These are phyloP conservation scores for Suillus fuscotomentosus DNA, from an alignment of 768 basidiomycete genomes.

Conservation along the genomic window DNA sequence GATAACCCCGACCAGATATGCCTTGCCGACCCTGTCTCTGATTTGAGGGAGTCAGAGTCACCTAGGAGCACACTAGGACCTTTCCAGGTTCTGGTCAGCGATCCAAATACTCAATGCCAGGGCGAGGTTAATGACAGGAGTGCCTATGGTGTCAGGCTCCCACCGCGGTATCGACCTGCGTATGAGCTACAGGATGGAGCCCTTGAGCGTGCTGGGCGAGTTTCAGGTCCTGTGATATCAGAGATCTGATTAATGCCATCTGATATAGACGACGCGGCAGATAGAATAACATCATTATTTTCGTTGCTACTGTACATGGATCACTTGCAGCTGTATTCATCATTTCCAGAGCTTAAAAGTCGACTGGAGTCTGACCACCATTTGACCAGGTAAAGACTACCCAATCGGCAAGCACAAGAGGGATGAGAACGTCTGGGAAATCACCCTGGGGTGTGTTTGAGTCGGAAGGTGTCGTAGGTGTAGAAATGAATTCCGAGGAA, in stretches of 20 bases:
- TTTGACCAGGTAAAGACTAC: background rate
- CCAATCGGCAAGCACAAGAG: too few species aligned
- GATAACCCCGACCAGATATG: conserved; percentile 18
- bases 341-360: background rate
- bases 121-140: conserved; percentile 2
- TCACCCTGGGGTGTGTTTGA: too few species aligned
- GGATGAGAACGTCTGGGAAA: background rate
- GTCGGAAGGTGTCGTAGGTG: too few species aligned
- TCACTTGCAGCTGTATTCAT: background rate
- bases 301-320: background rate
- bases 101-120: conserved; percentile 1
- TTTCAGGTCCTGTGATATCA: conserved; percentile 22
- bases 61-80: conserved; percentile 5
- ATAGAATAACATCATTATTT: background rate
- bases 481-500: too few species aligned
- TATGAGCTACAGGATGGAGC: conserved; percentile 75
- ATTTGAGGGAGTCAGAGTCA: background rate
- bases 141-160: conserved; percentile 2
- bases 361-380: background rate
- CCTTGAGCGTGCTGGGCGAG: conserved; percentile 72
- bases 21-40: conserved; percentile 12
- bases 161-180: conserved; percentile 64
- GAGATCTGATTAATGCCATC: background rate
- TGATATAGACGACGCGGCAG: background rate
- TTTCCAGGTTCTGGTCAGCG: conserved; percentile 13